Evolutionary conservation across 179 eudicot genomes (phyloP).

Genomic region (Corrigiola litoralis): DNA sequence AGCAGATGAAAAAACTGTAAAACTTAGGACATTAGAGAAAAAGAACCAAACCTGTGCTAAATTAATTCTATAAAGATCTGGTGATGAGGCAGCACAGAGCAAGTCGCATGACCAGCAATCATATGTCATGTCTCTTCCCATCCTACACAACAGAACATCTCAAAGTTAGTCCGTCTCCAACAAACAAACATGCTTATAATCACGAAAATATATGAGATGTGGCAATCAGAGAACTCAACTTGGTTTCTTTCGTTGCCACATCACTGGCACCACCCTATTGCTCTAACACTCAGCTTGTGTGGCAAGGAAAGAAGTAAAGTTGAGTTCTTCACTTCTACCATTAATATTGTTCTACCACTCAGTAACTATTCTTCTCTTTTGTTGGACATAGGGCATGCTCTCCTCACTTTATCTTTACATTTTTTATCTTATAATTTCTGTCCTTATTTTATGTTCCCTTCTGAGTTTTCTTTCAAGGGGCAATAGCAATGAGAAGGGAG

Average conservation of each 20-base stretch:
- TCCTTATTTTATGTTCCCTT: not conserved
- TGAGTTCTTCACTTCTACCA: no score
- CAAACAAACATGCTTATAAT: not conserved
- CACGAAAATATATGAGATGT: not conserved
- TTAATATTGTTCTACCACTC: no score
- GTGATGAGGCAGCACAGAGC: conserved; percentile 96
- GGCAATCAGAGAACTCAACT: not conserved
- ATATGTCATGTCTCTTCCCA: conserved; percentile 90
- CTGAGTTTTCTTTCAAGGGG: not conserved
- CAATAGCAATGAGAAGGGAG: not conserved
- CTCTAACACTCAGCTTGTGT: no score
- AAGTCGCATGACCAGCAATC: conserved; percentile 91
- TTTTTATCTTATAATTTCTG: no score
- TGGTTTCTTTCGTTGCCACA: no score
- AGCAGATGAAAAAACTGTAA: not conserved
- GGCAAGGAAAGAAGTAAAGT: no score
- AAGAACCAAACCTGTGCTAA: conserved; percentile 65
- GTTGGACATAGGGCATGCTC: no score
- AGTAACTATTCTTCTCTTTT: no score
- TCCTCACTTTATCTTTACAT: no score
- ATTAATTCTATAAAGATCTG: conserved; percentile 90
- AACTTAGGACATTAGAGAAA: not conserved
- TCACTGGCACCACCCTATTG: not conserved
- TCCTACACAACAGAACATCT: conserved; percentile 41
- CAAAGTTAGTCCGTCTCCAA: not conserved